Evolutionary conservation across 1,139 yeast species (phyloP).

Genomic region (Magnusiomyces sp.): DNA sequence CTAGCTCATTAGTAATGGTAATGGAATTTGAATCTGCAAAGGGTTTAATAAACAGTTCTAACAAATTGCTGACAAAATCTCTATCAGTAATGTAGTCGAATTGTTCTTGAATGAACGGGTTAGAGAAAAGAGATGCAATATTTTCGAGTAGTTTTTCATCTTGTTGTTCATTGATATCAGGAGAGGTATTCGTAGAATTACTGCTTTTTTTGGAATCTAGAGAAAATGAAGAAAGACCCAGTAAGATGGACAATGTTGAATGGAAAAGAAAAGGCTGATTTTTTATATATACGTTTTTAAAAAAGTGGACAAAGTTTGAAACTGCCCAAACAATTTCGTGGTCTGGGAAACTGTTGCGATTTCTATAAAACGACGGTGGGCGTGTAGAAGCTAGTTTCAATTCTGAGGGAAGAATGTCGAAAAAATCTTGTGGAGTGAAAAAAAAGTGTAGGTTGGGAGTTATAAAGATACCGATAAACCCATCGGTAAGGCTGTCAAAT

Average conservation of each 20-base stretch:
- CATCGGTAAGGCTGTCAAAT: not conserved
- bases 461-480: conserved; percentile 5
- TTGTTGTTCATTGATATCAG: no score
- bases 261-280: not conserved
- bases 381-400: no score
- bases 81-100: not conserved
- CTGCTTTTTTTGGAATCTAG: no score
- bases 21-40: not conserved
- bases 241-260: no score
- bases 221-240: no score
- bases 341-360: no score
- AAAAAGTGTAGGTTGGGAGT: conserved; percentile 4
- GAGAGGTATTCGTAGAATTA: no score
- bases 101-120: not conserved
- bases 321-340: not conserved
- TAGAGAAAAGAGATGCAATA: not conserved
- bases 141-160: not conserved
- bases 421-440: not conserved
- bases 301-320: conserved; percentile 1
- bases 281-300: not conserved
- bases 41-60: not conserved
- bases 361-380: no score
- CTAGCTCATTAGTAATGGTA: not conserved
- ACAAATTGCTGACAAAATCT: not conserved
- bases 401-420: no score